These are phyloP conservation scores for Phytophthora lateralis DNA, from an alignment of 352 stramenopile species.

Conservation along the genomic window DNA sequence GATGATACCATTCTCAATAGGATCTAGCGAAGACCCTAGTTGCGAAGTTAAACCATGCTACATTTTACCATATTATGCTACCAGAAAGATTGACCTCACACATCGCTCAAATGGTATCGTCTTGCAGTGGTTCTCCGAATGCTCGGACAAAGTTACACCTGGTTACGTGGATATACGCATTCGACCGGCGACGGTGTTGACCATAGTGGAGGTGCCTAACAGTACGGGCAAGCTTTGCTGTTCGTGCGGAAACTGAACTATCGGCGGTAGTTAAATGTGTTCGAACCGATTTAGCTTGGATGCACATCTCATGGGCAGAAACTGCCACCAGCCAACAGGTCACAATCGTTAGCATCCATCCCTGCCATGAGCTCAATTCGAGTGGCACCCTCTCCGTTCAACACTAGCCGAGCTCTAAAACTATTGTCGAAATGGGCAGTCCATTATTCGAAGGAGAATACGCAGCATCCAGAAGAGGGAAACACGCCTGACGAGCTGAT, in stretches of 20 bases:
- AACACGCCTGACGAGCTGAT: too few species aligned
- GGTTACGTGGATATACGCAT: neutral
- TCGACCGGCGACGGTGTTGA: too few species aligned
- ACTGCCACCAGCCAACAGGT: too few species aligned
- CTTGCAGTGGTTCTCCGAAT: neutral
- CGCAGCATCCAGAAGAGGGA: neutral
- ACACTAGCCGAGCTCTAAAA: neutral
- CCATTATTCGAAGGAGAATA: neutral
- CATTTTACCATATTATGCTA: neutral
- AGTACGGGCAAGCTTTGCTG: neutral
- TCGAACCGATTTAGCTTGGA: too few species aligned
- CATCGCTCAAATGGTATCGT: neutral
- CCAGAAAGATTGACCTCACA: neutral
- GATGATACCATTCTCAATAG: too few species aligned
- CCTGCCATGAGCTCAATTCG: too few species aligned
- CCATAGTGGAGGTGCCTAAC: neutral
- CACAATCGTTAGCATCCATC: too few species aligned
- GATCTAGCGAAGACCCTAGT: too few species aligned
- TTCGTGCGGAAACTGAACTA: too few species aligned
- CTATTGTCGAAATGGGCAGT: neutral
- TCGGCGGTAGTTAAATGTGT: too few species aligned
- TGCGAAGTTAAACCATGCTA: too few species aligned
- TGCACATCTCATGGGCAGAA: too few species aligned
- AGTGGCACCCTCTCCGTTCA: neutral
- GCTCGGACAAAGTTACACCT: neutral